Base-by-base conservation (phyloP, 148 eudicot genomes). In the Vaccinium macrocarpon region DNA sequence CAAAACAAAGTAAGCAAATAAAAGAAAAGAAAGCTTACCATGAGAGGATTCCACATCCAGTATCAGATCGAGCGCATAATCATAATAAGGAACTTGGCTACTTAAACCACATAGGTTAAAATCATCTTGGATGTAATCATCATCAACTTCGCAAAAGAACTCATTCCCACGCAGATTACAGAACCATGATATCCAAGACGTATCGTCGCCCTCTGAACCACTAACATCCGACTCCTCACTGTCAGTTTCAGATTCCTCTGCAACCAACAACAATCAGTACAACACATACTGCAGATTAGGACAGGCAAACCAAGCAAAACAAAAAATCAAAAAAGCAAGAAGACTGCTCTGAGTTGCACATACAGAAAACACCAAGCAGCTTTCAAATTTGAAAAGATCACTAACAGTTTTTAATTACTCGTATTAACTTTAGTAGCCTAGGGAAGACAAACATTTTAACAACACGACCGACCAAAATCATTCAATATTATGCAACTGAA, bases 81-180 rank as follows among this genome's bases (percentile, higher is more conserved):
- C 90, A 77, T 85, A 88, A 48, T 85, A 88, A 35, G 89, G 89
- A 83, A 88, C 87, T 85, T 85, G 89, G 53, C 84, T 82, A 62
- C 87, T 85, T 55, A 88, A 80, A 29, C 89, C 89, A 80, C 89
- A 88, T 8, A 85, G 89, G 55, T 87, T 87, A 79, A 87, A 87
- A 49, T 87, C 89, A 70, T 87, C 89, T 56, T 87, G 87, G 46
- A 87, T 87, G 83, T 84, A 87, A 71, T 87, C 87, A 71, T 82
- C 87, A 85, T 87, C 89, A 81, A 87, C 89, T 87, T 87, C 89
- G 82, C 89, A 87, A 82, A 87, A 85, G 29, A 84, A 87, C 74
- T 87, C 89, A 85, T 88, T 88, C 16, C 89, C 89, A 35, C 87
- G 84, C 59, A 88, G 64, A 83, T 83, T 85, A 84, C 89, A 88